Evolutionary conservation across 495 filamentous ascomycete species (phyloP), one percentile per base, ranked within the genome.

Genomic region (Lichina pygmaea): DNA sequence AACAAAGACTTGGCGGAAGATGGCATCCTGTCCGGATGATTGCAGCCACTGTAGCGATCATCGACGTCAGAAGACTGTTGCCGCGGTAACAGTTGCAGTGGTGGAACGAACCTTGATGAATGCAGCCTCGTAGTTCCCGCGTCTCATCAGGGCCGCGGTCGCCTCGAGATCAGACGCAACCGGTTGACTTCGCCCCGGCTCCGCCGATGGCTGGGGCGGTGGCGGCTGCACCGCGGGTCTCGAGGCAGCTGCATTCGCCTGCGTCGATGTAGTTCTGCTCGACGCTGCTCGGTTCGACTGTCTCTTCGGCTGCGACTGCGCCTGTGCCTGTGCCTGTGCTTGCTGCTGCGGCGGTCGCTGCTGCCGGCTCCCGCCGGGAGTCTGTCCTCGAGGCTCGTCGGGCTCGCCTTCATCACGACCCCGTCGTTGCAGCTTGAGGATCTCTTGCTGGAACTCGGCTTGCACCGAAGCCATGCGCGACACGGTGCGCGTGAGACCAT

Each of bases 1-100:
- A 43, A 73, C 70, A 51, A 95, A 78, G 46, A 86, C 73, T 40
- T 73, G 67, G 52, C 86, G 75, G 55, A 92, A 97, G 33, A 97
- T 62, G 46, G 77, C 73, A 15, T 67, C 67, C 51, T 86, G 71
- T 46, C 75, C 71, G 17, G 46, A 60, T 16, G 79, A 81, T 66
- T 93, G 86, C 32, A 95, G 70, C 86, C 86, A 97, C 65, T 81
- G 61, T 34, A 65, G 3, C 53, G 45, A 6, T 16, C 31, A 39
- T 31, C 40, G 36, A 31, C 43, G 34, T 48, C 46, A 24, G 24
- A 24, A 24, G 4, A 4, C 24, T 24, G 24, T 24, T 43, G 40
- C 46, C 4, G 9, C 4, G 40, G 32, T 16, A 6, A 43, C 10
- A 6, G 6, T 11, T 11, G 6, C 2, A 39, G 36, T 11, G 36